Evolutionary conservation across 352 stramenopile genomes (phyloP).

Genomic region (Globisporangium paddicum): DNA sequence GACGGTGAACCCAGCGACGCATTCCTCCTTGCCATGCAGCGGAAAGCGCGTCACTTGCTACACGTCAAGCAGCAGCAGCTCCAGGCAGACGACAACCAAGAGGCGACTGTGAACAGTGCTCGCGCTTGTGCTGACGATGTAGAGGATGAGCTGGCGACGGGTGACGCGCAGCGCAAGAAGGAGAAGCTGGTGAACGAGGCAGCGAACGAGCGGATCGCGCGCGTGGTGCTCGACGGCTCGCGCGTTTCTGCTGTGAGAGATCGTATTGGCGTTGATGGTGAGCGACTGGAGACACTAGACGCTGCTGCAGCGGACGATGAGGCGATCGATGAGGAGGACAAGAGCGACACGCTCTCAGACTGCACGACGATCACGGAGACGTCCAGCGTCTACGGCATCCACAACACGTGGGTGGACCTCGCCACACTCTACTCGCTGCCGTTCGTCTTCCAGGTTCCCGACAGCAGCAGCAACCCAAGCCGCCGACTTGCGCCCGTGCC

Average conservation of each 20-base stretch:
- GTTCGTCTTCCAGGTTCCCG: conserved; percentile 49
- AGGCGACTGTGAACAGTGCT: not conserved
- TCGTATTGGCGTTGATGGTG: not conserved
- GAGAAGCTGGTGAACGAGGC: conserved; percentile 38
- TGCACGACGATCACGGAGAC: conserved; percentile 66
- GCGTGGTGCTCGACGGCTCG: conserved; percentile 38
- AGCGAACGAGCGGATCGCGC: conserved; percentile 62
- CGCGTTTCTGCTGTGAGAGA: conserved; percentile 9
- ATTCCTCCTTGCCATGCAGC: conserved; percentile 24
- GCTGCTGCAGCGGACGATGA: conserved; percentile 26
- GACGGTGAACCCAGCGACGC: not conserved
- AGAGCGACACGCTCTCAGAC: conserved; percentile 74
- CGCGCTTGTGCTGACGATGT: not conserved
- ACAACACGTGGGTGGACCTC: conserved; percentile 80
- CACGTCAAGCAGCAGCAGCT: conserved; percentile 8
- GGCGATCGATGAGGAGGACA: conserved; percentile 40
- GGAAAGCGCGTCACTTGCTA: conserved; percentile 31
- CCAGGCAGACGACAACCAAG: not conserved
- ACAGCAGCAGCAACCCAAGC: conserved; percentile 1
- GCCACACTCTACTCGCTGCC: conserved; percentile 69
- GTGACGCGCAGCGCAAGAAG: conserved; percentile 12
- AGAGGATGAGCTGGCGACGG: not conserved
- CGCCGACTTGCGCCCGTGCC: conserved; percentile 56
- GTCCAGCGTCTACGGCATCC: conserved; percentile 68
- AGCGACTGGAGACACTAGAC: not conserved